Percentiles rank a stretch among this genome's conserved stretches.
Conservation (phyloP, 1,284 basidiomycete genomes). For the Volvariella volvacea region DNA sequence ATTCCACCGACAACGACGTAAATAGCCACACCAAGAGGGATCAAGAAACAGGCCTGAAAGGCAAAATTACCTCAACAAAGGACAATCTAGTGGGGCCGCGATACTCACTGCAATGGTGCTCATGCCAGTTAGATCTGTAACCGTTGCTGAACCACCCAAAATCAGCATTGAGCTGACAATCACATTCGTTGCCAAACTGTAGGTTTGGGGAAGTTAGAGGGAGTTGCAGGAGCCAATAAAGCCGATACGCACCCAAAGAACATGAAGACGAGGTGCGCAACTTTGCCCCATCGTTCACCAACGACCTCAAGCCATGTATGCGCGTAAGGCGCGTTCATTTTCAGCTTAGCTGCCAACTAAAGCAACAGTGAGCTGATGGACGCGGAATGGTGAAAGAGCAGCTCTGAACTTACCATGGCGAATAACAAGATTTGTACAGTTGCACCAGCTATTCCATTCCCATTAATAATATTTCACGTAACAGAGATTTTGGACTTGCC, state of each 20-base stretch:
- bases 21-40: conserved; percentile 54
- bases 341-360: conserved; percentile 67
- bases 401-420: conserved; percentile 35
- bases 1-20: conserved; percentile 61
- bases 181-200: conserved; percentile 64
- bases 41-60: conserved; percentile 65
- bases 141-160: conserved; percentile 73
- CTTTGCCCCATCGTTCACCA: conserved; percentile 66
- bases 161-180: conserved; percentile 60
- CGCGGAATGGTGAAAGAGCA: conserved; percentile 26
- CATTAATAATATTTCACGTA: background rate
- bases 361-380: conserved; percentile 2
- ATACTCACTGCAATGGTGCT: conserved; percentile 55
- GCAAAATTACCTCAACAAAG: background rate
- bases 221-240: background rate
- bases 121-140: conserved; percentile 78
- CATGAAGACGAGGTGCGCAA: conserved; percentile 71
- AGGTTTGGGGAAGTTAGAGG: background rate
- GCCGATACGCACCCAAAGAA: conserved; percentile 47
- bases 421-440: conserved; percentile 72
- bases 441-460: conserved; percentile 36
- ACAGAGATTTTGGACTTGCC: conserved; percentile 11
- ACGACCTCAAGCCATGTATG: conserved; percentile 55
- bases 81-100: background rate
- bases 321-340: conserved; percentile 61